Conservation (phyloP, 306 rosid genomes). For the Rosa persica region DNA sequence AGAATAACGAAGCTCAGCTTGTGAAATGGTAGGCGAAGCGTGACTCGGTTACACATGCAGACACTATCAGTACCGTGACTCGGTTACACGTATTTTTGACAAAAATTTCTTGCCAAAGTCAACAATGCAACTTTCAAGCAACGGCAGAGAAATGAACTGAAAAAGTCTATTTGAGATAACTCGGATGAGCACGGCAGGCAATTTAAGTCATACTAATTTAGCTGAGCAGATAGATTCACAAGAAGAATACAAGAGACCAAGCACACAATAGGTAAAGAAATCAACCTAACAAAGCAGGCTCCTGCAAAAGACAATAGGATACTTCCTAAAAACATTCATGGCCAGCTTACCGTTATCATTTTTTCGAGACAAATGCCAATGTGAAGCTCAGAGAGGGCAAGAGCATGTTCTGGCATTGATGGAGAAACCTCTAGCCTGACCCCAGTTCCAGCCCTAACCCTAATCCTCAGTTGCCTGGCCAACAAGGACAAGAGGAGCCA, state of each 20-base stretch:
- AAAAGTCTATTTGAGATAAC: not conserved
- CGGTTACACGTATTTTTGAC: not conserved
- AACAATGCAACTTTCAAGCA: too few relatives aligned
- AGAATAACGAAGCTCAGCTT: not conserved
- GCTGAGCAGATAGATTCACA: not conserved
- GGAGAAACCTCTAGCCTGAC: constrained; percentile 24
- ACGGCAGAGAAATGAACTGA: not conserved
- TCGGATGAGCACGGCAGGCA: not conserved
- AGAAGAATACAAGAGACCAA: not conserved
- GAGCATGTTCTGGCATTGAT: constrained; percentile 32
- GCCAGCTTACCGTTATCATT: constrained; percentile 2
- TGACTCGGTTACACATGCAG: not conserved
- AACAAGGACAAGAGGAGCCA: constrained; percentile 17
- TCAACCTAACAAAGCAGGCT: not conserved
- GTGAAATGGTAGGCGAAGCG: not conserved
- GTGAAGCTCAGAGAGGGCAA: constrained; percentile 16
- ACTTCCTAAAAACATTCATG: not conserved
- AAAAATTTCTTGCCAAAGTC: not conserved
- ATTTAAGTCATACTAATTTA: not conserved
- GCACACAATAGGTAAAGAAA: not conserved
- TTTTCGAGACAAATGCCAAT: not conserved
- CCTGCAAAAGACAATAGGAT: constrained; percentile 1
- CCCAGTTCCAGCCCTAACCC: constrained; percentile 26
- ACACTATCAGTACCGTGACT: too few relatives aligned
- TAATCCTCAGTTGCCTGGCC: constrained; percentile 22